These are phyloP conservation scores for Zygoascus biomembranicola DNA, from an alignment of 805 yeast genomes.

Conservation along the genomic window DNA sequence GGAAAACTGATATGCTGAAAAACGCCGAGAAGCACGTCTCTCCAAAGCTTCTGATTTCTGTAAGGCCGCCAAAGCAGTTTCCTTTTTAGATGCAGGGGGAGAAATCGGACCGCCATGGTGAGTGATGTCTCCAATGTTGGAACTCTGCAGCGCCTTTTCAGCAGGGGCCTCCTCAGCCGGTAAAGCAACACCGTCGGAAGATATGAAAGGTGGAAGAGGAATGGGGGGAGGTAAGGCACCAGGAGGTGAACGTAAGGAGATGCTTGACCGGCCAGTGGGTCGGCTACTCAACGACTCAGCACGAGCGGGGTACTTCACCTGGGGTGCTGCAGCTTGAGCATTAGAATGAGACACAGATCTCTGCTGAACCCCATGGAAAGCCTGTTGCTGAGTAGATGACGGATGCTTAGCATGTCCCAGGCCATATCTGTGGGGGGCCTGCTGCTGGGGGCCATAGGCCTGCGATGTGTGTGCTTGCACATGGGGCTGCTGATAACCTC, in stretches of 20 bases:
- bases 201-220: not conserved
- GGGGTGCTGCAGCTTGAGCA: not conserved
- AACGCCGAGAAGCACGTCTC: constrained; percentile 88
- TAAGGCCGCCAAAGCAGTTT: constrained; percentile 63
- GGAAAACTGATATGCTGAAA: constrained; percentile 88
- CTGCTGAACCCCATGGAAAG: constrained; percentile 3
- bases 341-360: not conserved
- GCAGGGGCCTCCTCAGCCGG: not conserved
- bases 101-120: not conserved
- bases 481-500: not conserved
- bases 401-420: not conserved
- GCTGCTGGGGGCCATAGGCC: not conserved
- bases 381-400: constrained; percentile 5
- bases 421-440: not conserved
- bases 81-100: constrained; percentile 6
- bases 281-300: constrained; percentile 8
- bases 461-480: not conserved
- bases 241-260: not conserved
- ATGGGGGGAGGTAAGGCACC: not conserved
- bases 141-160: not conserved
- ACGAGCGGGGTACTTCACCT: constrained; percentile 6
- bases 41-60: constrained; percentile 79
- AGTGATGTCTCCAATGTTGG: not conserved
- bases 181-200: not conserved
- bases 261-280: not conserved